Base-by-base conservation (phyloP, 768 basidiomycete species). In the Sporobolomyces phaffii region DNA sequence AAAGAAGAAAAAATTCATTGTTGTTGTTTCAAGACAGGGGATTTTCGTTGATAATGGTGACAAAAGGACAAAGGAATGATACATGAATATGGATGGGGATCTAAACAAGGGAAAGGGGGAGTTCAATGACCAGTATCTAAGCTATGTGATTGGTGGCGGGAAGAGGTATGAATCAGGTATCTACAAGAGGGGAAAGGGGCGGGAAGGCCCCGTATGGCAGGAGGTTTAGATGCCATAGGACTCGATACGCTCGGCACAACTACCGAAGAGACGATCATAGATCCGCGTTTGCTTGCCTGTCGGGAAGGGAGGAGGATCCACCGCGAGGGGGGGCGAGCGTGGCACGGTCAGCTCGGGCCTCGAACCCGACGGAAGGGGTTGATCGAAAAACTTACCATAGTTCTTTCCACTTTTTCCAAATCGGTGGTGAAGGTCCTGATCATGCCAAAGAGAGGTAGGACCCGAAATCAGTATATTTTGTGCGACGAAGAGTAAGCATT, bases 231-330 rank as follows among this genome's bases (percentile, higher is more conserved):
- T 58, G 18, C 66, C 66, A 20, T 31, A 62, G 18, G 60, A 52
- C 48, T 68, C 66, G 56, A 68, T 59, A 15, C 66, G 48, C 56
- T 68, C 66, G 13, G 56, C 66, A 29, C 43, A 45, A 5, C 61
- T 68, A 5, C 56, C 54, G 9, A 62, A 68, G 18, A 58, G 10
- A 20, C 56, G 18, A 22, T 62, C 66, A 49, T 50, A 68, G 7
- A 68, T 33, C 0, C 66, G 48, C 5, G 61, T 43, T 38, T 68
- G 66, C 36, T 68, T 68, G 38, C 38, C 38, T 38, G 38, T 38
- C 9, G n/a, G n/a, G n/a, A n/a, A n/a, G n/a, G n/a, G n/a, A n/a
- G n/a, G n/a, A n/a, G n/a, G n/a, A n/a, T n/a, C n/a, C n/a, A 22
- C 52, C 62, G 45, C 45, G 34, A 26, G 38, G 24, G 14, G 6